phyloP scores from a whole-genome alignment of 441 rosid species.

The Mallotus japonicus region DNA sequence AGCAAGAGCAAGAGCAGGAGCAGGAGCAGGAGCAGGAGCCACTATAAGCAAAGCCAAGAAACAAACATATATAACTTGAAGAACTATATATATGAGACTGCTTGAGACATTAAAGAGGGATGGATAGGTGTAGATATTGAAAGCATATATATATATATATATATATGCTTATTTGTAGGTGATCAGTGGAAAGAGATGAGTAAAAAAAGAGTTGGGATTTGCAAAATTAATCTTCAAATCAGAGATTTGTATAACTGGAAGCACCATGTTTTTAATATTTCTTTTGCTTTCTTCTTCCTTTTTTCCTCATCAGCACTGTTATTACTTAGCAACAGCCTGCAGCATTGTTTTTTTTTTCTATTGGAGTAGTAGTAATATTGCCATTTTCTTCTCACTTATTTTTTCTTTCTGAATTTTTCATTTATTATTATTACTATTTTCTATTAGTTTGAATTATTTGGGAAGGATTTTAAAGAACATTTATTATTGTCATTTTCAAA shows the following conservation, averaged over 20 bases:
- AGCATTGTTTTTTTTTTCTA: neutral
- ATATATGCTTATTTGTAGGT: constrained; percentile 1
- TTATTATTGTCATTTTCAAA: no score
- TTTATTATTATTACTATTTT: no score
- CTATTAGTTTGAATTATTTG: no score
- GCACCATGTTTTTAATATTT: neutral
- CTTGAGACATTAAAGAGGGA: neutral
- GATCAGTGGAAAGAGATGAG: neutral
- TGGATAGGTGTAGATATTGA: constrained; percentile 7
- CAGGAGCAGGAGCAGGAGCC: constrained; percentile 17
- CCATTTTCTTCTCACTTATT: neutral
- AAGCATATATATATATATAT: neutral
- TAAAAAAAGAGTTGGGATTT: neutral
- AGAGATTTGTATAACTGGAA: constrained; percentile 15
- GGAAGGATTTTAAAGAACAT: no score
- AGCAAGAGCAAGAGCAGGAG: constrained; percentile 17
- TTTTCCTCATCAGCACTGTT: neutral
- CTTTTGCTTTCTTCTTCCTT: neutral
- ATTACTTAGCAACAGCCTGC: constrained; percentile 11
- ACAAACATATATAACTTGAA: neutral
- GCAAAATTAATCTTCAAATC: neutral
- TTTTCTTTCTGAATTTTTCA: neutral
- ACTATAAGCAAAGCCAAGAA: neutral
- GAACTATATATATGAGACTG: neutral
- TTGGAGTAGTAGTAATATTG: neutral